Conservation (phyloP, 1,284 basidiomycete species). For the Puccinia sorghi region DNA sequence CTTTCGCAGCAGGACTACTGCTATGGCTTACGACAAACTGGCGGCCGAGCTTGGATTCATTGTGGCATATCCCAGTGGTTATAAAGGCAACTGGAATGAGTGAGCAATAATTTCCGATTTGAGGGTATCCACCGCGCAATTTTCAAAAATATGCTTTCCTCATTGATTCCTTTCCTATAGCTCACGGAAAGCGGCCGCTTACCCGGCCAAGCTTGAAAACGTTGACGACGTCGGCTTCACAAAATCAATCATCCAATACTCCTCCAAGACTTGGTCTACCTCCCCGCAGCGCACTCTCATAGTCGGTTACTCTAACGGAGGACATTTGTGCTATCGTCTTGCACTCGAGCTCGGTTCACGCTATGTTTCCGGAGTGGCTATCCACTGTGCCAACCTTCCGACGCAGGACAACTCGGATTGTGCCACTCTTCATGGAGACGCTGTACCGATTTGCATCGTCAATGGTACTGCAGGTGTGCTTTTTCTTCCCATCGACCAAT, state of each 20-base stretch:
- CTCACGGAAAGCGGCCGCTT: slow-evolving; percentile 20
- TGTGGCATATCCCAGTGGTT: slow-evolving; percentile 39
- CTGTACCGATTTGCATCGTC: slow-evolving; percentile 37
- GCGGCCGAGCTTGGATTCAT: slow-evolving; percentile 27
- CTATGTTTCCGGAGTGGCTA: slow-evolving; percentile 26
- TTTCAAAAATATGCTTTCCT: background rate
- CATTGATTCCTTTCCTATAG: background rate
- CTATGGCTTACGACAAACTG: slow-evolving; percentile 32
- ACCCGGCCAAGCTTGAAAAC: slow-evolving; percentile 35
- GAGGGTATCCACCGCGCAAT: background rate
- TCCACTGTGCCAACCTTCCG: slow-evolving; percentile 42
- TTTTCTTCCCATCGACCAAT: background rate
- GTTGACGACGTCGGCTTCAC: slow-evolving; percentile 45
- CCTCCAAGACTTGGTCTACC: slow-evolving; percentile 31
- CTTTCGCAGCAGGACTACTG: slow-evolving; percentile 41
- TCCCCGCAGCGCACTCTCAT: slow-evolving; percentile 29
- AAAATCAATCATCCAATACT: slow-evolving; percentile 34
- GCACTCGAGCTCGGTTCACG: slow-evolving; percentile 37
- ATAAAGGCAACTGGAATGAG: slow-evolving; percentile 48
- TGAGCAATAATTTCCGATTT: slow-evolving; percentile 7
- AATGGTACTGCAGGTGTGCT: slow-evolving; percentile 38
- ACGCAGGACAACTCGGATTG: slow-evolving; percentile 38
- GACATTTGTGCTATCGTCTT: slow-evolving; percentile 32
- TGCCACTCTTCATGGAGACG: slow-evolving; percentile 1
- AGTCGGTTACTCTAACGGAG: slow-evolving; percentile 42